These are phyloP conservation scores for Castanea sativa DNA, from an alignment of 306 rosid genomes.

Conservation along the genomic window DNA sequence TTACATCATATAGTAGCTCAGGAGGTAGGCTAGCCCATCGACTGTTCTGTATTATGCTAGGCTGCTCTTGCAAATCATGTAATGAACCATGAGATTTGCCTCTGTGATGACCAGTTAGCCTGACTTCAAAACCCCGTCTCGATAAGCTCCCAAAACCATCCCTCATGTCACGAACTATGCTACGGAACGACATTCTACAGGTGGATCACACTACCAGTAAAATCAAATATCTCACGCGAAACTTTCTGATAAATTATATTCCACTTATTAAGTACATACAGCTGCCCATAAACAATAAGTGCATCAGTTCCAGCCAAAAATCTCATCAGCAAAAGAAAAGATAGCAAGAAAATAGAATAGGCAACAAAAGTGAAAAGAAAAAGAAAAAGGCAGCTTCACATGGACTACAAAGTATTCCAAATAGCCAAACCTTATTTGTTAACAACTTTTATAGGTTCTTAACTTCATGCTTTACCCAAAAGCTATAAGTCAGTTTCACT, in stretches of 20 bases:
- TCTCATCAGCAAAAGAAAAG: neutral
- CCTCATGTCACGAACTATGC: constrained; percentile 87
- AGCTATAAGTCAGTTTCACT: neutral
- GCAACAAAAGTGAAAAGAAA: neutral
- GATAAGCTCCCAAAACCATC: constrained; percentile 90
- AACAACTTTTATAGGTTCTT: neutral
- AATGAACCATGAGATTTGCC: constrained; percentile 83
- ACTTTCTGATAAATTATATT: constrained; percentile 25
- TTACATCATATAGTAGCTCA: constrained; percentile 70
- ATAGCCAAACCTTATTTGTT: constrained; percentile 10
- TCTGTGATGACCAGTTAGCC: constrained; percentile 61
- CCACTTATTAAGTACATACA: constrained; percentile 24
- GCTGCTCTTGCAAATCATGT: constrained; percentile 67
- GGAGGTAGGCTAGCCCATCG: constrained; percentile 87
- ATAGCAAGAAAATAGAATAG: neutral
- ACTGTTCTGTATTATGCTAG: constrained; percentile 64
- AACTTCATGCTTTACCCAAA: neutral
- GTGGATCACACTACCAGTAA: constrained; percentile 14
- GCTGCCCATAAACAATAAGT: constrained; percentile 33
- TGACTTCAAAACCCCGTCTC: constrained; percentile 74
- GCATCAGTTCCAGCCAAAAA: constrained; percentile 13
- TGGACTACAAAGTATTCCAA: constrained; percentile 7
- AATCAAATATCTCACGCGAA: constrained; percentile 20
- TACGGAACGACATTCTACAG: constrained; percentile 78
- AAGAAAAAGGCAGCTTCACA: constrained; percentile 13